Percentiles rank a stretch among this genome's conserved stretches.
phyloP scores from a whole-genome alignment of 2,329 filamentous ascomycete species.

The Emericellopsis cladophorae region DNA sequence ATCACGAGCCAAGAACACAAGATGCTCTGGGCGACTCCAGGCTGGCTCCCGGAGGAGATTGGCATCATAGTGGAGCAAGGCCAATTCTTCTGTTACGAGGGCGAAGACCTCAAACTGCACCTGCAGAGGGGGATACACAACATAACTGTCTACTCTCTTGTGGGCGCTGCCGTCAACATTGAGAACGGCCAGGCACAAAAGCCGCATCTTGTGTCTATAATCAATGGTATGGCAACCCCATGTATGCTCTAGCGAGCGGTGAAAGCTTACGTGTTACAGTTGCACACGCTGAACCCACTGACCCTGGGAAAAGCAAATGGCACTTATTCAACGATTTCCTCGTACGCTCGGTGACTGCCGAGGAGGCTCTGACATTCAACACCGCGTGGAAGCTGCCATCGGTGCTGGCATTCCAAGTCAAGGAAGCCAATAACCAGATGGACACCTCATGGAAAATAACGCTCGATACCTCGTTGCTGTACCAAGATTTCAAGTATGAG shows the following conservation, averaged over 20 bases:
- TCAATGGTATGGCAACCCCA: slow-evolving; percentile 51
- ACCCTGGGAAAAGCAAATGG: slow-evolving; percentile 61
- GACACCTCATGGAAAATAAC: slow-evolving; percentile 77
- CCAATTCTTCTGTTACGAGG: slow-evolving; percentile 93
- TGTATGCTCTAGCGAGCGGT: not conserved
- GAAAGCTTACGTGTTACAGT: slow-evolving; percentile 30
- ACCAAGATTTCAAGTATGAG: slow-evolving; percentile 48
- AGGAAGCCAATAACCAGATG: slow-evolving; percentile 66
- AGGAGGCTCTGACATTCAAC: slow-evolving; percentile 83
- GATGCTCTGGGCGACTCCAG: slow-evolving; percentile 75
- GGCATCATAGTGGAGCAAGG: slow-evolving; percentile 82
- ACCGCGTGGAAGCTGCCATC: slow-evolving; percentile 87
- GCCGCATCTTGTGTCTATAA: slow-evolving; percentile 79
- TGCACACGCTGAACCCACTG: slow-evolving; percentile 48
- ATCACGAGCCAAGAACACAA: slow-evolving; percentile 60
- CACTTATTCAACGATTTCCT: slow-evolving; percentile 97
- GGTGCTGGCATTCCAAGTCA: slow-evolving; percentile 76
- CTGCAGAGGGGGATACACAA: slow-evolving; percentile 67
- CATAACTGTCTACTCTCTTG: slow-evolving; percentile 80
- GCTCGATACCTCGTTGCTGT: slow-evolving; percentile 76
- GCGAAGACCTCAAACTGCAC: slow-evolving; percentile 73
- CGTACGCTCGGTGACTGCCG: slow-evolving; percentile 64
- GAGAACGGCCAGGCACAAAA: slow-evolving; percentile 77
- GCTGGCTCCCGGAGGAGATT: slow-evolving; percentile 89
- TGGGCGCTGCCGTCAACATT: slow-evolving; percentile 83